phyloP scores from a whole-genome alignment of 2,329 filamentous ascomycete genomes.

The Ustulina deusta region DNA sequence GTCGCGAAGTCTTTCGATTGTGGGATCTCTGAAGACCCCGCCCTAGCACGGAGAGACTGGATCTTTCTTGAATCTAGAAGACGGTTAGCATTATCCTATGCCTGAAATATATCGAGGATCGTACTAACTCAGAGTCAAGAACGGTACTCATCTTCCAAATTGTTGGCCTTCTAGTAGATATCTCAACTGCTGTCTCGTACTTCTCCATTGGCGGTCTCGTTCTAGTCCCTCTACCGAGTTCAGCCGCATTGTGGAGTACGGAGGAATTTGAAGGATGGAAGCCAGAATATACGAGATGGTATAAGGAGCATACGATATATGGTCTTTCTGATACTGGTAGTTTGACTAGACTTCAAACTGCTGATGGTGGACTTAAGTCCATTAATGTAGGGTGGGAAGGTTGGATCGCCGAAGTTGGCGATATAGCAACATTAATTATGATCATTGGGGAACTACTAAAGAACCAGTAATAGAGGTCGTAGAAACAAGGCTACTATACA shows the following conservation, averaged over 20 bases:
- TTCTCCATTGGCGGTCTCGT: slow-evolving; percentile 20
- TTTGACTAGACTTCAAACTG: background rate
- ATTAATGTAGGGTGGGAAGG: slow-evolving; percentile 11
- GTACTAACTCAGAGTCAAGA: background rate
- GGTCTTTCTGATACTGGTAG: slow-evolving; percentile 14
- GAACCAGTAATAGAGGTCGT: background rate
- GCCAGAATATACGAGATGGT: slow-evolving; percentile 20
- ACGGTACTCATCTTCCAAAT: slow-evolving; percentile 29
- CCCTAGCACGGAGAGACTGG: slow-evolving; percentile 19
- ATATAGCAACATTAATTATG: slow-evolving; percentile 19
- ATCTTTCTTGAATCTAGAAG: slow-evolving; percentile 26
- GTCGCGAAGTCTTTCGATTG: slow-evolving; percentile 14
- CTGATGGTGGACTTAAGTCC: background rate
- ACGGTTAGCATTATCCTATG: slow-evolving; percentile 7
- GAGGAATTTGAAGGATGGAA: slow-evolving; percentile 26
- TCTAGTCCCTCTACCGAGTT: slow-evolving; percentile 21
- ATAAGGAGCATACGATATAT: background rate
- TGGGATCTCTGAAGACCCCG: background rate
- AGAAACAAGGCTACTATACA: background rate
- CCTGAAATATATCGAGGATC: no score
- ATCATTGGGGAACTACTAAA: slow-evolving; percentile 19
- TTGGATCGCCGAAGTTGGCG: slow-evolving; percentile 26
- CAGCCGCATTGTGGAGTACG: slow-evolving; percentile 11
- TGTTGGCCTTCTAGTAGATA: slow-evolving; percentile 25
- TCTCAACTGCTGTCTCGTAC: slow-evolving; percentile 25